phyloP scores from a whole-genome alignment of 2,329 filamentous ascomycete species.

The Aspergillus sp. region DNA sequence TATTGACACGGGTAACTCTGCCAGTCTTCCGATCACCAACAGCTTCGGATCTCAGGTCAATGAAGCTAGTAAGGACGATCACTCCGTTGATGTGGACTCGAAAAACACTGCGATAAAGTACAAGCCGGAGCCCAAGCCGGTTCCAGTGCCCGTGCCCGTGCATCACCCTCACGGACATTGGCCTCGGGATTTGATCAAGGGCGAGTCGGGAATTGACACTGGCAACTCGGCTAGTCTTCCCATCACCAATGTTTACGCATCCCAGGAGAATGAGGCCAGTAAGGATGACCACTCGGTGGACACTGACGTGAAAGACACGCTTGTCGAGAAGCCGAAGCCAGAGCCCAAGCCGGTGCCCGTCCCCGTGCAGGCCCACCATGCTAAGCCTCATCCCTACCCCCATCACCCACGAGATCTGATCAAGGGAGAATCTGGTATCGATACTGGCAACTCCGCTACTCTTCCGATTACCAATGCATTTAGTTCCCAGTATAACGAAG shows the following conservation, averaged over 20 bases:
- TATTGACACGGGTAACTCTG: conserved; percentile 26
- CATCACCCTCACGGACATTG: not conserved
- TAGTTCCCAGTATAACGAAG: not conserved
- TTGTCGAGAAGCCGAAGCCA: not conserved
- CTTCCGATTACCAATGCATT: not conserved
- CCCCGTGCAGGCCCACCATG: not conserved
- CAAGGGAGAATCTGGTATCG: conserved; percentile 21
- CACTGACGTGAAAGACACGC: not conserved
- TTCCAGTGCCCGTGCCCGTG: too few relatives aligned
- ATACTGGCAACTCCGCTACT: conserved; percentile 16
- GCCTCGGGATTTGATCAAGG: conserved; percentile 19
- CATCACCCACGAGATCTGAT: conserved; percentile 14
- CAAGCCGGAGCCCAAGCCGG: not conserved
- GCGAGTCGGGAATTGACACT: conserved; percentile 23
- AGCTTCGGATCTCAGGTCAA: not conserved
- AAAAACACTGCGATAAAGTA: not conserved
- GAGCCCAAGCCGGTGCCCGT: too few relatives aligned
- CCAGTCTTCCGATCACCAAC: not conserved
- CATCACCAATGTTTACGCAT: conserved; percentile 1
- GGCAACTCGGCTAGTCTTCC: conserved; percentile 20
- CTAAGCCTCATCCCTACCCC: not conserved
- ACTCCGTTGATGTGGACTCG: not conserved
- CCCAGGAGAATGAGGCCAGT: not conserved
- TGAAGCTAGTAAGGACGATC: not conserved
- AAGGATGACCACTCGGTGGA: conserved; percentile 1